Evolutionary conservation across 352 stramenopile genomes (phyloP).

Genomic region (Globisporangium sylvaticum): DNA sequence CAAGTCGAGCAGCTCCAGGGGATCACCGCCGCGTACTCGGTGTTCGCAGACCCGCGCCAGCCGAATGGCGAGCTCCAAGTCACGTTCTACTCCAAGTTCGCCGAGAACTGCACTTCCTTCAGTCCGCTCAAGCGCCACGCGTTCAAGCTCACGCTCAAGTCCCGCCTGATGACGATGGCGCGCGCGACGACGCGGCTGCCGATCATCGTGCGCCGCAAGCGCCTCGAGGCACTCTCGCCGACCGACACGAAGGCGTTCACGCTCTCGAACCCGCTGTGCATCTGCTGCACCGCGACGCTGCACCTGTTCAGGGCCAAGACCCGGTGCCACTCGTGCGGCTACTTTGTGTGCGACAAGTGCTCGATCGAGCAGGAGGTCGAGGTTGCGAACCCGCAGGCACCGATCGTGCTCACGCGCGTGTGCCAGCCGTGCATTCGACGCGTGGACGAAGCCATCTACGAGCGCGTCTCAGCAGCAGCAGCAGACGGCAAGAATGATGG

Average conservation of each 20-base stretch:
- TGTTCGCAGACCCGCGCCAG: not conserved
- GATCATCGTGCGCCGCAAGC: slow-evolving; percentile 34
- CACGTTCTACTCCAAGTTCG: slow-evolving; percentile 20
- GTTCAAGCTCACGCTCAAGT: slow-evolving; percentile 19
- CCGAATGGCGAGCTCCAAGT: slow-evolving; percentile 9
- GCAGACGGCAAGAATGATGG: not conserved
- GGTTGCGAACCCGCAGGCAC: slow-evolving; percentile 11
- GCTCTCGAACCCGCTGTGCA: slow-evolving; percentile 26
- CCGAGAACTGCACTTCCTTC: slow-evolving; percentile 15
- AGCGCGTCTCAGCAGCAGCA: slow-evolving; percentile 8
- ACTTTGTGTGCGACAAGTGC: slow-evolving; percentile 49
- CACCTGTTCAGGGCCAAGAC: slow-evolving; percentile 25
- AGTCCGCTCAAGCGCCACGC: slow-evolving; percentile 17
- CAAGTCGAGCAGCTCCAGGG: slow-evolving; percentile 25
- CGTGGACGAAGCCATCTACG: slow-evolving; percentile 38
- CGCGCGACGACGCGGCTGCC: slow-evolving; percentile 27
- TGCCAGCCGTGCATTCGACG: slow-evolving; percentile 45
- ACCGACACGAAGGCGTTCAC: slow-evolving; percentile 25
- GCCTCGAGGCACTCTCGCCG: slow-evolving; percentile 39
- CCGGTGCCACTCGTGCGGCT: slow-evolving; percentile 45
- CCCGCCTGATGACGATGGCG: slow-evolving; percentile 22
- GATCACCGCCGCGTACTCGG: slow-evolving; percentile 25
- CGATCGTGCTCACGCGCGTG: slow-evolving; percentile 36
- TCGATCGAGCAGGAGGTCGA: slow-evolving; percentile 40
- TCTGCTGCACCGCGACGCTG: slow-evolving; percentile 41